phyloP scores from a whole-genome alignment of 2,329 filamentous ascomycete genomes.

The Monosporascus cannonballus region DNA sequence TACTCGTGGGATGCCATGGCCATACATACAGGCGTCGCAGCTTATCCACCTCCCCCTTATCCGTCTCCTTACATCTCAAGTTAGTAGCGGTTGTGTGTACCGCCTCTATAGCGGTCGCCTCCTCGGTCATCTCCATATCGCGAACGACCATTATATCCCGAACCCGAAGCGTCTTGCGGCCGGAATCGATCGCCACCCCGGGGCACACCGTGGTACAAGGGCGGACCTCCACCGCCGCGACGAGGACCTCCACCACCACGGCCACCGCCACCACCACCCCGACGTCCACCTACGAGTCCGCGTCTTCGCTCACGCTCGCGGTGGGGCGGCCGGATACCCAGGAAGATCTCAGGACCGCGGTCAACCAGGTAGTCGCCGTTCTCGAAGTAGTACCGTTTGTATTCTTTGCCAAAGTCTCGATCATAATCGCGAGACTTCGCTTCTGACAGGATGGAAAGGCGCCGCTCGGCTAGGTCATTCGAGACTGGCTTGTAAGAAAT shows the following conservation, averaged over 20 bases:
- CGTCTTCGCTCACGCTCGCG: conserved; percentile 38
- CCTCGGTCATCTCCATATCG: conserved; percentile 15
- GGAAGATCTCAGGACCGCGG: conserved; percentile 63
- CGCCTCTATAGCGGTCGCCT: conserved; percentile 10
- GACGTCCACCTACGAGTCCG: conserved; percentile 29
- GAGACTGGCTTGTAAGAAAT: conserved; percentile 53
- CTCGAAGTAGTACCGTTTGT: conserved; percentile 70
- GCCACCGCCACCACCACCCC: conserved; percentile 9
- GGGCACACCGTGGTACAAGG: conserved; percentile 24
- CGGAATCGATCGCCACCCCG: conserved; percentile 28
- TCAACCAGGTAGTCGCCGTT: conserved; percentile 61
- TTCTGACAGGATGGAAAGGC: conserved; percentile 52
- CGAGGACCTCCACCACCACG: conserved; percentile 3
- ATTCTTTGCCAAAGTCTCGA: conserved; percentile 42
- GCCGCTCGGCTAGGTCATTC: conserved; percentile 55
- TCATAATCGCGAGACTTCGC: conserved; percentile 38
- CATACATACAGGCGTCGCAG: neutral
- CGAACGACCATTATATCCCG: conserved; percentile 17
- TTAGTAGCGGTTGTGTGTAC: conserved; percentile 3
- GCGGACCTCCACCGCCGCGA: conserved; percentile 14
- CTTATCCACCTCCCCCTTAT: neutral
- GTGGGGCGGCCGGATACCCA: conserved; percentile 56
- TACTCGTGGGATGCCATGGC: neutral
- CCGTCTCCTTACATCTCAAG: neutral
- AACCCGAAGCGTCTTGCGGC: conserved; percentile 12